Evolutionary conservation across 108 stramenopile species (phyloP), one percentile per base, ranked within the genome.

Genomic region (Heterococcus sp.): DNA sequence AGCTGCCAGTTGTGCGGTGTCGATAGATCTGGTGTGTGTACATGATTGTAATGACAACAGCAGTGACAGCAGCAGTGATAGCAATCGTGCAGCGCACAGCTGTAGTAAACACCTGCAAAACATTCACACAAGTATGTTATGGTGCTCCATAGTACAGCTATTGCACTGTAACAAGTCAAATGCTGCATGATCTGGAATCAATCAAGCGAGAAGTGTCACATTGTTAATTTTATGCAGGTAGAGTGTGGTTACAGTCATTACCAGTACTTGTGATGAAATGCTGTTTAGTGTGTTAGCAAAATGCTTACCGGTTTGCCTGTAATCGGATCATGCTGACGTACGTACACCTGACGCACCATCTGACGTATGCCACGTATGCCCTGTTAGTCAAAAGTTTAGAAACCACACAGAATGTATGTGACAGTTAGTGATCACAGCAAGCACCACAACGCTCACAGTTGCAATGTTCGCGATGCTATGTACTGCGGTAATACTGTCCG

Each of bases 11-110:
- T 38, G 11, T 21, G 14, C 31, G 2, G 79, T 35, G 37, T 2
- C 79, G 72, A 66, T 81, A 81, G 26, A 33, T 36, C 65, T 73
- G 71, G 34, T 1, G 65, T n/a, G n/a, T n/a, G n/a, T n/a, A n/a
- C n/a, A n/a, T n/a, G n/a, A n/a, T n/a, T n/a, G n/a, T n/a, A n/a
- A n/a, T n/a, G n/a, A n/a, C n/a, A n/a, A n/a, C n/a, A n/a, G n/a
- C n/a, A n/a, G n/a, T n/a, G n/a, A n/a, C n/a, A n/a, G n/a, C n/a
- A n/a, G n/a, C n/a, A n/a, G n/a, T n/a, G n/a, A n/a, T n/a, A n/a
- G n/a, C n/a, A n/a, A n/a, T n/a, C n/a, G n/a, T n/a, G n/a, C n/a
- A n/a, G n/a, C n/a, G n/a, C n/a, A n/a, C n/a, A n/a, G n/a, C n/a
- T n/a, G n/a, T 14, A 58, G 46, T 58, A 8, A 58, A 21, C 21